These are phyloP conservation scores for Suillus sp. DNA, from an alignment of 768 basidiomycete genomes.

Conservation along the genomic window DNA sequence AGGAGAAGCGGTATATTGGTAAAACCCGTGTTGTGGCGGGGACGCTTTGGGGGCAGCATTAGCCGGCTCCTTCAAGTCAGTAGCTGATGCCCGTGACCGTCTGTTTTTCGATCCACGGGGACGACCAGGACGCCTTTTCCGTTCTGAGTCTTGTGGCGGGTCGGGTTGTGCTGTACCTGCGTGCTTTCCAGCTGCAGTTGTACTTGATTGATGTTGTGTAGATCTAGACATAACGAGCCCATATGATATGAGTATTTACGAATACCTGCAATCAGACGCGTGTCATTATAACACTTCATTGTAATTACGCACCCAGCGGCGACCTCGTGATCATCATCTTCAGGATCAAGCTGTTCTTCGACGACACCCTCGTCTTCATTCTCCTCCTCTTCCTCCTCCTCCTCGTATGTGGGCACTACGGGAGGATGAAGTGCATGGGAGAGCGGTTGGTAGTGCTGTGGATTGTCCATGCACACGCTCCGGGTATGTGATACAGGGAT, in stretches of 20 bases:
- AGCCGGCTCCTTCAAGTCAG: conserved; percentile 27
- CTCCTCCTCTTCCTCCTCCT: conserved; percentile 63
- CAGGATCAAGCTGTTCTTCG: conserved; percentile 62
- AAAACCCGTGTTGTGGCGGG: conserved; percentile 43
- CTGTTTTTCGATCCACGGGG: conserved; percentile 81
- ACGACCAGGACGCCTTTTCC: conserved; percentile 76
- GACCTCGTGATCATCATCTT: conserved; percentile 46
- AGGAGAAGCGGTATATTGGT: conserved; percentile 45
- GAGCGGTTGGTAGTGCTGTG: conserved; percentile 79
- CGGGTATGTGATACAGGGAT: conserved; percentile 11
- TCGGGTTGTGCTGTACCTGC: conserved; percentile 31
- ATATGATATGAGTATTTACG: conserved; percentile 14
- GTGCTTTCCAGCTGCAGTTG: conserved; percentile 22
- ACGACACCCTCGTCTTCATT: conserved; percentile 78
- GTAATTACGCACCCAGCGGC: conserved; percentile 33
- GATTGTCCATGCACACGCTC: conserved; percentile 53
- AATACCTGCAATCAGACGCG: conserved; percentile 16
- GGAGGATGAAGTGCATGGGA: conserved; percentile 76
- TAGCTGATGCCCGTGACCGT: conserved; percentile 42
- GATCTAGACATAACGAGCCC: conserved; percentile 26
- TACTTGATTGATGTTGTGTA: conserved; percentile 17
- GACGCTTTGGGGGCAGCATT: conserved; percentile 30
- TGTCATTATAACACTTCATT: conserved; percentile 15
- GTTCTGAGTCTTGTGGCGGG: conserved; percentile 37
- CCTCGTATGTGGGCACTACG: conserved; percentile 42